Conservation (phyloP, 2,329 filamentous ascomycete species). For the Sclerotinia spermophila region DNA sequence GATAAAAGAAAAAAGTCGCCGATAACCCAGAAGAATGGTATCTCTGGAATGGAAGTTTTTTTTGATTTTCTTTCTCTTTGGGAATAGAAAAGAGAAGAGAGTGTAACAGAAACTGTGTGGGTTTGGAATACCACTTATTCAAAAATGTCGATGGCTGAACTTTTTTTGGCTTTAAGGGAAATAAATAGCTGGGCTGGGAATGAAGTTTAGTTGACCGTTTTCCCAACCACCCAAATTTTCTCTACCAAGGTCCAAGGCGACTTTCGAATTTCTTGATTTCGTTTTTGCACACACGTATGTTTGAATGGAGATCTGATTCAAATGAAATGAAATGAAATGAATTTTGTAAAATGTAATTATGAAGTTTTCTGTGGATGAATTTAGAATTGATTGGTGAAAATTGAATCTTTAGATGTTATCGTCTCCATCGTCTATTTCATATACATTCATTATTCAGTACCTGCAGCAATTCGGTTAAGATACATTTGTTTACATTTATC, state of each 20-base stretch:
- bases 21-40: neutral
- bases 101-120: neutral
- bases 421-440: neutral
- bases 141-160: conserved; percentile 11
- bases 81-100: conserved; percentile 1
- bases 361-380: neutral
- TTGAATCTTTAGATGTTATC: neutral
- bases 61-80: neutral
- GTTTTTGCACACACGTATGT: neutral
- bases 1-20: neutral
- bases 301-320: neutral
- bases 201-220: conserved; percentile 10
- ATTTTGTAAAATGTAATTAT: neutral
- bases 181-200: conserved; percentile 10
- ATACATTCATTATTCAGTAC: neutral
- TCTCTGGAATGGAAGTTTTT: conserved; percentile 4
- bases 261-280: neutral
- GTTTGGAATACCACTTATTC: neutral
- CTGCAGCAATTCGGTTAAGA: conserved; percentile 1
- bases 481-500: neutral
- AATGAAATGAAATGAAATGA: neutral
- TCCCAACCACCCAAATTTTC: conserved; percentile 12
- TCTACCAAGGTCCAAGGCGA: neutral
- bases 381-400: neutral
- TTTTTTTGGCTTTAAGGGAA: neutral